These are phyloP conservation scores for Tylopilus orsonianus DNA, from an alignment of 1,284 basidiomycete species.

Conservation along the genomic window DNA sequence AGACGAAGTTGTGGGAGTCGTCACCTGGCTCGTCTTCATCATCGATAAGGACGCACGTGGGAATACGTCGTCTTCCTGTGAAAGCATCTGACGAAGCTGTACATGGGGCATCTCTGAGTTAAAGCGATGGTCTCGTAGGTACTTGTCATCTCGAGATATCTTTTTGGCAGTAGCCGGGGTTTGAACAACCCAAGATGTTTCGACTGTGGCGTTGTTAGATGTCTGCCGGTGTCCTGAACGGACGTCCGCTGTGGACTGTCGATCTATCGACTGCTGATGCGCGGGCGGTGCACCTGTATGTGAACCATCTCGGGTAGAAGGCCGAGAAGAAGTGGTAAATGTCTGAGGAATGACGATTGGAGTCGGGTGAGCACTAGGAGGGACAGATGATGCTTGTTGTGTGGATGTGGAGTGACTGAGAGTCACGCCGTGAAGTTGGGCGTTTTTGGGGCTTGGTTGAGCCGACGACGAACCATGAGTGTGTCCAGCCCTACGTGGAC, in stretches of 20 bases:
- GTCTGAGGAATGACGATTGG: constrained; percentile 22
- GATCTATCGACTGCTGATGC: constrained; percentile 17
- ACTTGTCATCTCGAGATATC: constrained; percentile 32
- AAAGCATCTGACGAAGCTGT: constrained; percentile 36
- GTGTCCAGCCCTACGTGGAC: constrained; percentile 17
- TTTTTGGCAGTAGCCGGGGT: constrained; percentile 24
- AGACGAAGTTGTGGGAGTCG: constrained; percentile 27
- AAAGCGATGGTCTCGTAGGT: constrained; percentile 22
- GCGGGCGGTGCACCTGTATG: constrained; percentile 8
- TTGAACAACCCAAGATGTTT: constrained; percentile 36
- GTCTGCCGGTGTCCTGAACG: constrained; percentile 16
- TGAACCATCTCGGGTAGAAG: constrained; percentile 26
- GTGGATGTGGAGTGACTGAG: constrained; percentile 7
- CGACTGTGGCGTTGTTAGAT: constrained; percentile 25
- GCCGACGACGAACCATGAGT: constrained; percentile 6
- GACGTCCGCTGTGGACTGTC: constrained; percentile 10
- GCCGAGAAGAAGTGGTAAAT: constrained; percentile 26
- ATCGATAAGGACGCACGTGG: constrained; percentile 30
- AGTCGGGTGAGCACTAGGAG: constrained; percentile 22
- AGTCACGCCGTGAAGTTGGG: constrained; percentile 22
- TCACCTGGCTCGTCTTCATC: constrained; percentile 30
- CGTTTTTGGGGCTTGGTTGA: constrained; percentile 29
- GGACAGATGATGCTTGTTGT: constrained; percentile 23
- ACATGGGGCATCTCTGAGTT: constrained; percentile 27
- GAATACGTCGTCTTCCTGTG: constrained; percentile 27